A percentile compares a stretch with the other conserved stretches of the same genome.
Evolutionary conservation across 1,284 basidiomycete genomes (phyloP).

Genomic region (Marasmius oreades): DNA sequence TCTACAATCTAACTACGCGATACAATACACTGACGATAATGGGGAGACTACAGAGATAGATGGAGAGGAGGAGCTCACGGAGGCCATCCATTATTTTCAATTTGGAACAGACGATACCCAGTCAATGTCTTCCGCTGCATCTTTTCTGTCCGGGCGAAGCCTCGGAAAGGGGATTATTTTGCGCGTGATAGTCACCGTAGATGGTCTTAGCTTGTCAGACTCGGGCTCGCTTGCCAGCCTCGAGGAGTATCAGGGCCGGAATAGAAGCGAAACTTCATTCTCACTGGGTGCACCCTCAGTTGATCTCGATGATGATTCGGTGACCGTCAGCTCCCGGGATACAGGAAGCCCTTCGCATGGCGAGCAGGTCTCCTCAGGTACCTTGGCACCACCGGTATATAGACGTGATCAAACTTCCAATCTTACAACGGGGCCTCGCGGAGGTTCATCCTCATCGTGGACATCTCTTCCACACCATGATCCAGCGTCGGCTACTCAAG

Average conservation of each 20-base stretch:
- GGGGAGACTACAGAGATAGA: slow-evolving; percentile 69
- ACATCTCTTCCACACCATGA: background rate
- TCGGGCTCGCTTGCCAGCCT: slow-evolving; percentile 75
- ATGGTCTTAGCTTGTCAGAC: slow-evolving; percentile 87
- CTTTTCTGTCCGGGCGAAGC: slow-evolving; percentile 70
- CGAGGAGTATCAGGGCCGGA: slow-evolving; percentile 65
- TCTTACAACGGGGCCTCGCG: slow-evolving; percentile 14
- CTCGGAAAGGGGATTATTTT: slow-evolving; percentile 72
- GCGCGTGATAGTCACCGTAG: slow-evolving; percentile 71
- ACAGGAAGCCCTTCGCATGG: slow-evolving; percentile 28
- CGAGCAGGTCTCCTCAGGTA: slow-evolving; percentile 3
- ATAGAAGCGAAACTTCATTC: slow-evolving; percentile 57
- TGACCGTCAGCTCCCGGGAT: slow-evolving; percentile 71
- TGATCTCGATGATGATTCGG: slow-evolving; percentile 64
- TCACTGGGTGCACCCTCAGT: slow-evolving; percentile 39
- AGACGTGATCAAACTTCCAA: slow-evolving; percentile 7
- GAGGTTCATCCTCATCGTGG: background rate
- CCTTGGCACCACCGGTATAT: background rate
- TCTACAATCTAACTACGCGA: slow-evolving; percentile 65
- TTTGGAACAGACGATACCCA: slow-evolving; percentile 63
- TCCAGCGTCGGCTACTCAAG: background rate
- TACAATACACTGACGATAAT: slow-evolving; percentile 86
- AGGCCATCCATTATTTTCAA: slow-evolving; percentile 84
- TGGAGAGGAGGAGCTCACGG: slow-evolving; percentile 72
- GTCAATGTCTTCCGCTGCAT: slow-evolving; percentile 61